phyloP scores from a whole-genome alignment of 805 yeast genomes.

The Teunomyces stri region DNA sequence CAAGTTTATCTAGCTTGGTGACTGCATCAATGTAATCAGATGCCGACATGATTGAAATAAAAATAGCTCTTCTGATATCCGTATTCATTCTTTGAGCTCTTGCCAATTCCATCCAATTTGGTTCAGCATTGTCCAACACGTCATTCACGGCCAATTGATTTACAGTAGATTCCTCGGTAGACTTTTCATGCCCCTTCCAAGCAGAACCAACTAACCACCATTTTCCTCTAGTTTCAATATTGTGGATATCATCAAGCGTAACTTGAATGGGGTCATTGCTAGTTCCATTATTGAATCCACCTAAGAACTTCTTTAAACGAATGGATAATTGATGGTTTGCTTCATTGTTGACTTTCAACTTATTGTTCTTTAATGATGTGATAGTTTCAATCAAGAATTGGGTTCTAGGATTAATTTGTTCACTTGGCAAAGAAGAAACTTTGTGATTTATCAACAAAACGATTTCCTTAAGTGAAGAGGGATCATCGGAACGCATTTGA shows the following conservation, averaged over 20 bases:
- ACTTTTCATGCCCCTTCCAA: conserved; percentile 65
- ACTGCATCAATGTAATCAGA: conserved; percentile 88
- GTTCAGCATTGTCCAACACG: conserved; percentile 65
- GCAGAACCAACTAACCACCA: conserved; percentile 99
- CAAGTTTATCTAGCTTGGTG: conserved; percentile 74
- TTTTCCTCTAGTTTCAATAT: conserved; percentile 78
- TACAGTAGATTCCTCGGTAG: conserved; percentile 15
- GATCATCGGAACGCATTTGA: conserved; percentile 87
- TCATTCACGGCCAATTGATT: conserved; percentile 53
- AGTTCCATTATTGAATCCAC: conserved; percentile 46
- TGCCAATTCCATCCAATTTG: conserved; percentile 89
- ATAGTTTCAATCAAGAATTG: conserved; percentile 83
- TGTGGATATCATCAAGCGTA: conserved; percentile 73
- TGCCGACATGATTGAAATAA: conserved; percentile 93
- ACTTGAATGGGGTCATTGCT: conserved; percentile 79
- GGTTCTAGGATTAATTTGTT: conserved; percentile 56
- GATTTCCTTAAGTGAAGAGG: conserved; percentile 78
- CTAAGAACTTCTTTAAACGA: conserved; percentile 63
- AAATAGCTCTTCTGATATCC: conserved; percentile 89
- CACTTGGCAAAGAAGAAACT: conserved; percentile 35
- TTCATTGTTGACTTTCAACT: conserved; percentile 57
- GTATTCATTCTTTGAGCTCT: conserved; percentile 90
- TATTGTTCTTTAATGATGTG: conserved; percentile 81
- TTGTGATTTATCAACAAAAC: conserved; percentile 55
- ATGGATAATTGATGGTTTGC: conserved; percentile 49